Percentiles rank a stretch among this genome's conserved stretches.
Evolutionary conservation across 2,329 filamentous ascomycete genomes (phyloP).

Genomic region (Tolypocladium tundrense): DNA sequence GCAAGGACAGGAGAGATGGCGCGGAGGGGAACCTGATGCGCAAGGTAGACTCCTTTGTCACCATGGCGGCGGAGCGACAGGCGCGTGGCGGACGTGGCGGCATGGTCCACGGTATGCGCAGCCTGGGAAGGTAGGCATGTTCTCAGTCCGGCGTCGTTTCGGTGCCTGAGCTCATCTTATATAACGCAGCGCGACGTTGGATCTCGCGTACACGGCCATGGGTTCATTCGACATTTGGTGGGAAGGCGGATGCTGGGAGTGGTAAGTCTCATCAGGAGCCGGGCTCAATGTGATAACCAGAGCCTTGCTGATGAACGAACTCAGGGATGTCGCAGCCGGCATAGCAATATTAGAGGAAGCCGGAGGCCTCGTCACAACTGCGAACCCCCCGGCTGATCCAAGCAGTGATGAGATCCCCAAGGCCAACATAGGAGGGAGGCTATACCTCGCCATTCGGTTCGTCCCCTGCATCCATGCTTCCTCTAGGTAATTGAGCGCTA

Average conservation of each 20-base stretch:
- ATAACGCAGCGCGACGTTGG: conserved; percentile 52
- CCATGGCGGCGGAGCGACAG: conserved; percentile 59
- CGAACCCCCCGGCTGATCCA: conserved; percentile 54
- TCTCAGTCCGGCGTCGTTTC: background rate
- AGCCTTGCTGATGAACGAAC: background rate
- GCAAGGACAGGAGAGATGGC: conserved; percentile 60
- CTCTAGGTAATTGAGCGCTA: background rate
- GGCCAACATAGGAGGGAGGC: conserved; percentile 52
- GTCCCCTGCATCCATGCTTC: background rate
- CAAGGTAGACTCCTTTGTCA: conserved; percentile 66
- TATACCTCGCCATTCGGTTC: conserved; percentile 59
- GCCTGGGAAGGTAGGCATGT: conserved; percentile 44
- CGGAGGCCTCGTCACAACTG: conserved; percentile 63
- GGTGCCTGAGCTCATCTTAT: background rate
- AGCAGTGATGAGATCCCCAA: conserved; percentile 47
- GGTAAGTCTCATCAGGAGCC: conserved; percentile 30
- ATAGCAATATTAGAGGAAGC: conserved; percentile 65
- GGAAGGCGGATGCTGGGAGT: conserved; percentile 76
- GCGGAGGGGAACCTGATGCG: conserved; percentile 58
- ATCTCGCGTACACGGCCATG: conserved; percentile 66
- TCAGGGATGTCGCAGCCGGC: conserved; percentile 64
- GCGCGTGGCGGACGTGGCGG: conserved; percentile 57
- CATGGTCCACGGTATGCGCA: conserved; percentile 70
- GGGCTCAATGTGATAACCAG: background rate
- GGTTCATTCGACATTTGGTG: conserved; percentile 73